Conservation (phyloP, 306 rosid genomes). For the Vachellia collinsii region DNA sequence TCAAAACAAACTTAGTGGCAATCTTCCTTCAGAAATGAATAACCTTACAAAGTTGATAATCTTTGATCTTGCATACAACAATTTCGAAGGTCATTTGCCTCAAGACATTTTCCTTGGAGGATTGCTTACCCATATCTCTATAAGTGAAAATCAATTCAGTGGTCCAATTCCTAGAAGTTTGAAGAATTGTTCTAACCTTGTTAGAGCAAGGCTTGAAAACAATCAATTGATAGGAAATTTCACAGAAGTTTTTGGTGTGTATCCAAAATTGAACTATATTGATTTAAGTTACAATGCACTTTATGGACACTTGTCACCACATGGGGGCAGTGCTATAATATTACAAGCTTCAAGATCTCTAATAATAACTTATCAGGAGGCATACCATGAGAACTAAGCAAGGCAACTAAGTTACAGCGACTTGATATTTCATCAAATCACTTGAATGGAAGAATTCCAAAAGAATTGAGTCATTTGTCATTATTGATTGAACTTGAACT, state of each 20-base stretch:
- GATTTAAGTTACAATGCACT: slow-evolving; percentile 21
- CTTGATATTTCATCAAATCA: slow-evolving; percentile 35
- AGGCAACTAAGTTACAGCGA: slow-evolving; percentile 1
- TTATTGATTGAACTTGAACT: neutral
- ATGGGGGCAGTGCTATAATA: neutral
- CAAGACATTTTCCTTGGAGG: neutral
- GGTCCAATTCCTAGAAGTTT: neutral
- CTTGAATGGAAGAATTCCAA: slow-evolving; percentile 32
- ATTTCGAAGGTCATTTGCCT: neutral
- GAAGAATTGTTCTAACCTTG: neutral
- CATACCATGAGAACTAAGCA: neutral
- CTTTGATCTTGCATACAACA: neutral
- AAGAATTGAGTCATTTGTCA: slow-evolving; percentile 6
- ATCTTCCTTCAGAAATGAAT: neutral
- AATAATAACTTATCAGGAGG: neutral
- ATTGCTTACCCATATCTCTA: neutral
- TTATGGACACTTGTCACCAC: neutral
- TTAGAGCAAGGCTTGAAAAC: slow-evolving; percentile 9
- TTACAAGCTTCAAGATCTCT: neutral
- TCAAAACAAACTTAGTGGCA: neutral
- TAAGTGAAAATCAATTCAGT: neutral
- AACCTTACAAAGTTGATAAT: neutral
- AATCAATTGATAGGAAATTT: slow-evolving; percentile 33
- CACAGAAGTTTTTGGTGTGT: slow-evolving; percentile 21
- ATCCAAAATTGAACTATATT: slow-evolving; percentile 11